Conservation (phyloP, 2,329 filamentous ascomycete species). For the Pseudogymnoascus sp. region DNA sequence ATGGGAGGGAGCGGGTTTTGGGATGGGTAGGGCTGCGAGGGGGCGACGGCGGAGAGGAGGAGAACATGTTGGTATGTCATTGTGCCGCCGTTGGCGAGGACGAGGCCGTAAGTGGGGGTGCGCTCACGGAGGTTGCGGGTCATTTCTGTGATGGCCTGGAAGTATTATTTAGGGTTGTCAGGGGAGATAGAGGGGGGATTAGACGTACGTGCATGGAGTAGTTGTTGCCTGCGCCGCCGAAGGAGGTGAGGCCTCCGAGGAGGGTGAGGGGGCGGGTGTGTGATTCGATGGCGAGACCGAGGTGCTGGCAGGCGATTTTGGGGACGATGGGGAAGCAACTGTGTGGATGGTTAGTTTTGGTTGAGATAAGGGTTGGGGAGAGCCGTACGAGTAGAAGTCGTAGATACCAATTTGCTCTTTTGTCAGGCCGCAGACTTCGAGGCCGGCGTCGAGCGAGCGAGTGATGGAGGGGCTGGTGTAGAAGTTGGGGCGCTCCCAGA, state of each 20-base stretch:
- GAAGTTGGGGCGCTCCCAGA: conserved; percentile 55
- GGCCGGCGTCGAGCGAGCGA: conserved; percentile 44
- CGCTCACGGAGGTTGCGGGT: conserved; percentile 41
- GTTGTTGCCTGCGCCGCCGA: conserved; percentile 63
- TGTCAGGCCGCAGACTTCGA: conserved; percentile 38
- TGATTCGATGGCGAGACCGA: conserved; percentile 41
- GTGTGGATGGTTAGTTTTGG: not conserved
- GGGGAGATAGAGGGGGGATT: not conserved
- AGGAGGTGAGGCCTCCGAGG: conserved; percentile 57
- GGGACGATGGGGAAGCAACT: conserved; percentile 63
- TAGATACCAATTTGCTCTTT: conserved; percentile 48
- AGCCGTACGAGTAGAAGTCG: conserved; percentile 53
- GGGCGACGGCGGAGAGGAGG: conserved; percentile 43
- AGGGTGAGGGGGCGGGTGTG: conserved; percentile 47
- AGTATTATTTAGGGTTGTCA: not conserved
- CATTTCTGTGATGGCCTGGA: conserved; percentile 45
- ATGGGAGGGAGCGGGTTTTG: conserved; percentile 36
- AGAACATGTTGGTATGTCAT: conserved; percentile 58
- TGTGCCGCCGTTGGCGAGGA: conserved; percentile 58
- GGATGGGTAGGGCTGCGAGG: conserved; percentile 37
- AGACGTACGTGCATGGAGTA: conserved; percentile 56
- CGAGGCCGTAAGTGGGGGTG: conserved; percentile 37
- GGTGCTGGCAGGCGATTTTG: conserved; percentile 54
- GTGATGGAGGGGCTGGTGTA: conserved; percentile 50
- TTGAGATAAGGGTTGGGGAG: not conserved